Evolutionary conservation across 805 yeast species (phyloP), one percentile per base, ranked within the genome.

Genomic region (Teunomyces aglyptinius): DNA sequence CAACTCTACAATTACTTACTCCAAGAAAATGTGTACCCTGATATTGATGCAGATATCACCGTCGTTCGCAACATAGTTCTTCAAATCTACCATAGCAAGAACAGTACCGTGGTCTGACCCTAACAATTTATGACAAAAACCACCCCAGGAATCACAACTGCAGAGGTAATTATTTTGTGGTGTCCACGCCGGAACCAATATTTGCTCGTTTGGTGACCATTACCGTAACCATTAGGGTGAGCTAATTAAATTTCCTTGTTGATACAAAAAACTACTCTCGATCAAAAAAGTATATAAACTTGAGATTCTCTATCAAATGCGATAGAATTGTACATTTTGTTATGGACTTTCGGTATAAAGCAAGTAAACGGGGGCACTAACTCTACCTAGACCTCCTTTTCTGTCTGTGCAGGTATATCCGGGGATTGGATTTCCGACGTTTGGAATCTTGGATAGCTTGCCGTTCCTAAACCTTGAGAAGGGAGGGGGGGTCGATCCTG

Each of bases 1-100:
- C 49, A 58, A 38, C 44, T 60, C 28, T 58, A 42, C 41, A 49
- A 39, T 24, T 57, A 49, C 44, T 47, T 60, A 33, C 38, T 48
- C 28, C 46, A 49, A 22, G 28, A 47, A 11, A 46, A 50, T 20
- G 48, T 56, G 6, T 56, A 48, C 45, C 57, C 56, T 26, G 59
- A 55, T 26, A 32, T 59, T n/a, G 52, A 56, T 43, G 60, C 48
- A 16, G 55, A 57, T 31, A 26, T 57, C 11, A 38, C 28, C 3
- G 16, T 27, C 1, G 49, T 59, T 6, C 46, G 50, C 38, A 32
- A 31, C 15, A 47, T 34, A 34, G 60, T 49, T 10, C 49, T 45
- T 20, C 49, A 45, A 26, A 43, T 56, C 15, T 57, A 53, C 27
- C 49, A 51, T n/a, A 5, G 12, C 12, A 22, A 12, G 28, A 36